Conservation (phyloP, 2,329 filamentous ascomycete species). For the Aspergillus transmontanensis region DNA sequence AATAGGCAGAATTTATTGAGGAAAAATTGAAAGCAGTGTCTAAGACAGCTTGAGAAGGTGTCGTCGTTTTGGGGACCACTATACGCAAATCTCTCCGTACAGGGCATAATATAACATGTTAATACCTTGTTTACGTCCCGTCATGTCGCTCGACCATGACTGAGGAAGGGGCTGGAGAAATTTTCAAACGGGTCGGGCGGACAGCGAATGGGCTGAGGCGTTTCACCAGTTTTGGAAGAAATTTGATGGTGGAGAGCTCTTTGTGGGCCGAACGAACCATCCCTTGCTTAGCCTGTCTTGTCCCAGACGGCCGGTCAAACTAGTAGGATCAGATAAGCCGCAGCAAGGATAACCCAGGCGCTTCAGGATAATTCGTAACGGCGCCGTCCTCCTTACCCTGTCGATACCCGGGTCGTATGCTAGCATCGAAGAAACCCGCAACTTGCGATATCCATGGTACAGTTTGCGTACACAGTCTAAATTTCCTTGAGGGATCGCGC, state of each 20-base stretch:
- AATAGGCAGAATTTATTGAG: no score
- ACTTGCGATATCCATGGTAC: neutral
- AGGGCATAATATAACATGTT: neutral
- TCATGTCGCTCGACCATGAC: neutral
- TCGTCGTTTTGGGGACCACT: neutral
- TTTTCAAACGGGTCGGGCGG: neutral
- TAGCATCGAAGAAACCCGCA: neutral
- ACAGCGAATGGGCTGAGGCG: neutral
- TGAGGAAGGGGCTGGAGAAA: neutral
- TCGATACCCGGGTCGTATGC: neutral
- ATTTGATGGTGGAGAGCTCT: conserved; percentile 4
- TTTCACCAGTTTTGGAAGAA: neutral
- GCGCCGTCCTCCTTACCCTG: neutral
- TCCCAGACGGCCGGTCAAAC: neutral
- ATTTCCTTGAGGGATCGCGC: neutral
- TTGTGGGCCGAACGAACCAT: conserved; percentile 1
- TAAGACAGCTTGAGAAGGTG: neutral
- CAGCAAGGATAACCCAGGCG: neutral
- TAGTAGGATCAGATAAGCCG: conserved; percentile 8
- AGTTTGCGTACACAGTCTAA: neutral
- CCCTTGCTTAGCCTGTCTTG: conserved; percentile 1
- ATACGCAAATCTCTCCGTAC: neutral
- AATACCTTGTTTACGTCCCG: neutral
- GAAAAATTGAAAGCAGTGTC: no score
- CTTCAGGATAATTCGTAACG: neutral